Conservation (phyloP, 2,329 filamentous ascomycete species). For the Hypomyces perniciosus region DNA sequence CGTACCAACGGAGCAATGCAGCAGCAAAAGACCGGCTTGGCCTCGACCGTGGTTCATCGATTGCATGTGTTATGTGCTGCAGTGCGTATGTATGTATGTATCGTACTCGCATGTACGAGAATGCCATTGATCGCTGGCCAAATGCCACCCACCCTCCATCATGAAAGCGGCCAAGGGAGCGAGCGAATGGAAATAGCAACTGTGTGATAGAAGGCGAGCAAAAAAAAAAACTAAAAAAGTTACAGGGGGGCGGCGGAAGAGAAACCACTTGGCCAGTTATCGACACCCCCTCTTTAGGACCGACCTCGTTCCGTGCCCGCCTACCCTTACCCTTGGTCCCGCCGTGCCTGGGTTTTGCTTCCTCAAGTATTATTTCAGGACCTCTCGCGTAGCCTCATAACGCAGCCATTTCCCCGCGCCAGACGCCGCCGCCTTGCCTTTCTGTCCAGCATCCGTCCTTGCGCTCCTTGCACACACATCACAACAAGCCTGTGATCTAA, state of each 20-base stretch:
- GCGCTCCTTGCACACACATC: not conserved
- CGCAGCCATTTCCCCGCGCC: constrained; percentile 11
- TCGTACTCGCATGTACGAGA: too few species aligned
- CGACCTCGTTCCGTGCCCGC: constrained; percentile 3
- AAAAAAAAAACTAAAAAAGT: not conserved
- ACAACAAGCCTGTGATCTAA: too few species aligned
- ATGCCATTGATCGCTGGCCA: not conserved
- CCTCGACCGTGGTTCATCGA: too few species aligned
- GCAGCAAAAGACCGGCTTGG: not conserved
- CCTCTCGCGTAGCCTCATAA: constrained; percentile 12
- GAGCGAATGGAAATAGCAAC: not conserved
- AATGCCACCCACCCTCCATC: not conserved
- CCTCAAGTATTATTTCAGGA: constrained; percentile 7
- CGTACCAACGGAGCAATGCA: not conserved
- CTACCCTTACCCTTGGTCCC: constrained; percentile 4
- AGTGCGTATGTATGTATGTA: not conserved
- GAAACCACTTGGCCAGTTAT: too few species aligned
- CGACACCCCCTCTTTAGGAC: not conserved
- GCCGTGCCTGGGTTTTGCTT: not conserved
- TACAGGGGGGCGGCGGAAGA: too few species aligned
- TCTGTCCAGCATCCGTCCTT: not conserved
- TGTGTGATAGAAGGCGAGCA: not conserved
- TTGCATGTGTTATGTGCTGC: not conserved
- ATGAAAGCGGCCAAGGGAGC: not conserved
- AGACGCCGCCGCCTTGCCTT: not conserved